phyloP scores from a whole-genome alignment of 2,329 filamentous ascomycete species.

The Diaporthe australafricana region DNA sequence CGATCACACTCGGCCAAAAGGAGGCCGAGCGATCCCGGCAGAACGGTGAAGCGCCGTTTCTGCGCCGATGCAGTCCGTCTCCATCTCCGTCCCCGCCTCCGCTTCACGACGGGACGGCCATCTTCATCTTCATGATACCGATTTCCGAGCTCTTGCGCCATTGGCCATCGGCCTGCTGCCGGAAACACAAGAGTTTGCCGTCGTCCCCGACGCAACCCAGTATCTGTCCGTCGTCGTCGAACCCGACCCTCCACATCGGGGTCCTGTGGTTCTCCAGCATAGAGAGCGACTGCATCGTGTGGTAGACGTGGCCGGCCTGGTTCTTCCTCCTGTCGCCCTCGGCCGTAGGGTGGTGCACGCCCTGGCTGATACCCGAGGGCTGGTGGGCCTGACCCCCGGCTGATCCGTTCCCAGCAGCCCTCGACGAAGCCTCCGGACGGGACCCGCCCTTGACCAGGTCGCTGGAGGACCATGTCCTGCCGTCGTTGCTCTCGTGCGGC shows the following conservation, averaged over 20 bases:
- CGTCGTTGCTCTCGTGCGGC: conserved; percentile 58
- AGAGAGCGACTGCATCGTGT: conserved; percentile 72
- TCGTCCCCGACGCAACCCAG: conserved; percentile 83
- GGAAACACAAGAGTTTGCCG: conserved; percentile 72
- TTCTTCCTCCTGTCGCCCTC: conserved; percentile 63
- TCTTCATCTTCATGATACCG: conserved; percentile 66
- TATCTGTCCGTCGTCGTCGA: conserved; percentile 77
- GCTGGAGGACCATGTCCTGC: conserved; percentile 60
- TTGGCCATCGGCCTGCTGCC: conserved; percentile 66
- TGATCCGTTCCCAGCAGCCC: conserved; percentile 19
- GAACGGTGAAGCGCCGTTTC: neutral
- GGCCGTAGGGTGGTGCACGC: conserved; percentile 62
- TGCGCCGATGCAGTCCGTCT: neutral
- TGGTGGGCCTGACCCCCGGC: conserved; percentile 45
- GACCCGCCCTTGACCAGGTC: conserved; percentile 55
- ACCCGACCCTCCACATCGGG: conserved; percentile 81
- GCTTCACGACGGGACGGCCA: conserved; percentile 56
- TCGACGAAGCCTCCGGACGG: conserved; percentile 32
- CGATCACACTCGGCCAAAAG: conserved; percentile 19
- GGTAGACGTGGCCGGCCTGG: conserved; percentile 73
- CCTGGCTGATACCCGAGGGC: conserved; percentile 63
- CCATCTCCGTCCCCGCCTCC: neutral
- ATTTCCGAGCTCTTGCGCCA: conserved; percentile 73
- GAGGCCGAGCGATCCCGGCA: conserved; percentile 12
- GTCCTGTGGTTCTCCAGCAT: conserved; percentile 75